These are phyloP conservation scores for Rhamnella rubrinervis DNA, from an alignment of 331 rosid genomes.

Conservation along the genomic window DNA sequence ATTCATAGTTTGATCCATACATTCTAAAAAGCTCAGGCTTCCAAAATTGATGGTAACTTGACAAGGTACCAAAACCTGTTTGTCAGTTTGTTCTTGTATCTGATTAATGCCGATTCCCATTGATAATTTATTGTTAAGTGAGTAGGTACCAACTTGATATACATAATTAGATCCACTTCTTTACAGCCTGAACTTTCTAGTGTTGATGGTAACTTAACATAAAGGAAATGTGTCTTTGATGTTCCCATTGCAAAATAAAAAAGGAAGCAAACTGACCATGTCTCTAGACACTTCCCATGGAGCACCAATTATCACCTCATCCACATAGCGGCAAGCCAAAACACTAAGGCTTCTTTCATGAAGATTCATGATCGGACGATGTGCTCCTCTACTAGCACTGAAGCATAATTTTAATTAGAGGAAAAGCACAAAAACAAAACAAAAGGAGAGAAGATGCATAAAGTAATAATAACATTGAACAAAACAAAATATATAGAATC, in stretches of 20 bases:
- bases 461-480: neutral
- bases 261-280: conserved; percentile 36
- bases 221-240: neutral
- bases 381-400: conserved; percentile 58
- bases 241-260: neutral
- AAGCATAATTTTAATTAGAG: conserved; percentile 3
- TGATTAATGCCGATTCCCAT: too few species aligned
- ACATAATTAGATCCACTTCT: too few species aligned
- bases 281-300: conserved; percentile 60
- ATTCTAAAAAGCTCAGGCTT: too few species aligned
- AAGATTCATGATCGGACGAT: conserved; percentile 64
- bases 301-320: conserved; percentile 65
- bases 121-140: too few species aligned
- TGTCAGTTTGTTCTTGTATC: too few species aligned
- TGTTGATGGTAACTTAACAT: too few species aligned
- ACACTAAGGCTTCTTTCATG: conserved; percentile 66
- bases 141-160: too few species aligned
- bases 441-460: neutral
- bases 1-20: neutral
- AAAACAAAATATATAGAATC: neutral
- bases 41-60: too few species aligned
- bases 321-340: conserved; percentile 62
- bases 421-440: neutral
- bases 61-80: too few species aligned
- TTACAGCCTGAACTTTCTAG: too few species aligned